Base-by-base conservation (phyloP, 768 basidiomycete species). In the Termitomyces sp. region DNA sequence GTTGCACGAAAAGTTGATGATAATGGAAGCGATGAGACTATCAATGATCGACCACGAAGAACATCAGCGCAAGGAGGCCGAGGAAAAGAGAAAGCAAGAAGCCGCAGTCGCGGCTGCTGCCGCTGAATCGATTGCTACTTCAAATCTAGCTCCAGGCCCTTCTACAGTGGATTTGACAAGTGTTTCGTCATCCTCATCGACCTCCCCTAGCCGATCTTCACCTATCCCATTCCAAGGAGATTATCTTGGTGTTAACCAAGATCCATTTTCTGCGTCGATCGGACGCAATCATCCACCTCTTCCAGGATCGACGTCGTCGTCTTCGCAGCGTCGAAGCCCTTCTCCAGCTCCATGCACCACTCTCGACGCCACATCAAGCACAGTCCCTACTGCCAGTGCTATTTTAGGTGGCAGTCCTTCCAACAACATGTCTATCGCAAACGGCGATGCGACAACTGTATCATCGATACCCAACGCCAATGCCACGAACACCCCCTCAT, bases 1-100 rank as follows among this genome's bases (percentile, higher is more conserved):
- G 47, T 36, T 49, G 59, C 25, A 51, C 50, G 45, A 64, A 56
- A 43, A 99, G 94, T 76, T 99, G 48, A 98, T 98, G 96, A 79
- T 99, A 58, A 96, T 96, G 92, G 97, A 98, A 76, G 97, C 97
- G 5, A 98, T 99, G 95, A 86, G 96, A 58, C 77, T 97, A 60
- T 97, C 94, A 32, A 79, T 98, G 65, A 72, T 97, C 52, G 96
- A 98, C 60, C 95, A 98, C 69, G 96, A 98, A 74, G 94, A 94
- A 68, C 91, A 94, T 59, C 93, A 94, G 70, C 83, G 86, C 68
- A 87, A 85, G 69, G 85, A 91, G 69, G 83, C 81, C 60, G 88
- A 86, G 68, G 85, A 89, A 72, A 86, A 83, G 73, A 82, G 76
- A 68, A 86, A 84, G 74, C 76, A 62, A 60, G 64, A 65, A 58